Evolutionary conservation across 768 basidiomycete genomes (phyloP).

Genomic region (Hygrocybe coccinea): DNA sequence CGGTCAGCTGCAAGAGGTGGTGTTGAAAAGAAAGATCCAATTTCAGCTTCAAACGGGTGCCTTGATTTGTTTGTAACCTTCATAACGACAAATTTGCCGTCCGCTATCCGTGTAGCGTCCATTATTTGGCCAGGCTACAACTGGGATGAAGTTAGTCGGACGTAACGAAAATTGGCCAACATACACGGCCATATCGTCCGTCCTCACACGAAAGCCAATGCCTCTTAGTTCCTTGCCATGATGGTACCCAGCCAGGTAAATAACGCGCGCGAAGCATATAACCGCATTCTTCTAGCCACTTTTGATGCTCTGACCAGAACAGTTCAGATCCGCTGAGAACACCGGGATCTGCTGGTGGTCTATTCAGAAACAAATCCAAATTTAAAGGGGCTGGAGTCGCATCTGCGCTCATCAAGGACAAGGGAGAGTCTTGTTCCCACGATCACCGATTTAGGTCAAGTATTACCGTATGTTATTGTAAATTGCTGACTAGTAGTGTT

Average conservation of each 20-base stretch:
- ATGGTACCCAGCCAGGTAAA: constrained; percentile 30
- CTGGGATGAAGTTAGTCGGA: neutral
- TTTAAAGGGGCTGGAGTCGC: too few relatives aligned
- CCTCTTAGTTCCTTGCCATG: constrained; percentile 23
- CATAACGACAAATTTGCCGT: constrained; percentile 24
- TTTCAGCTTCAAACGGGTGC: constrained; percentile 26
- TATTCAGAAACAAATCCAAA: neutral
- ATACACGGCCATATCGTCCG: neutral
- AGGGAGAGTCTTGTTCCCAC: too few relatives aligned
- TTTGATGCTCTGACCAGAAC: constrained; percentile 25
- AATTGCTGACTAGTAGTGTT: too few relatives aligned
- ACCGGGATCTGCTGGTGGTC: neutral
- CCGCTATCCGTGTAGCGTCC: constrained; percentile 28
- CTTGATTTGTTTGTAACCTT: constrained; percentile 19
- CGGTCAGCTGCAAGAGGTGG: constrained; percentile 5
- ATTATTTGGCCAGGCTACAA: constrained; percentile 7
- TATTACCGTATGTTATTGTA: too few relatives aligned
- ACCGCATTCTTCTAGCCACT: constrained; percentile 28
- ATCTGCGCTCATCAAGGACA: too few relatives aligned
- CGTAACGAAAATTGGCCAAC: neutral
- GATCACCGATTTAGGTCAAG: too few relatives aligned
- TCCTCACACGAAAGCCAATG: constrained; percentile 10
- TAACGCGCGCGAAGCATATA: constrained; percentile 33
- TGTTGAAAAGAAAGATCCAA: constrained; percentile 23
- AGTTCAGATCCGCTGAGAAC: constrained; percentile 5